These are phyloP conservation scores for Asterochloris sp. DNA, from an alignment of 139 green algal genomes.

Conservation along the genomic window DNA sequence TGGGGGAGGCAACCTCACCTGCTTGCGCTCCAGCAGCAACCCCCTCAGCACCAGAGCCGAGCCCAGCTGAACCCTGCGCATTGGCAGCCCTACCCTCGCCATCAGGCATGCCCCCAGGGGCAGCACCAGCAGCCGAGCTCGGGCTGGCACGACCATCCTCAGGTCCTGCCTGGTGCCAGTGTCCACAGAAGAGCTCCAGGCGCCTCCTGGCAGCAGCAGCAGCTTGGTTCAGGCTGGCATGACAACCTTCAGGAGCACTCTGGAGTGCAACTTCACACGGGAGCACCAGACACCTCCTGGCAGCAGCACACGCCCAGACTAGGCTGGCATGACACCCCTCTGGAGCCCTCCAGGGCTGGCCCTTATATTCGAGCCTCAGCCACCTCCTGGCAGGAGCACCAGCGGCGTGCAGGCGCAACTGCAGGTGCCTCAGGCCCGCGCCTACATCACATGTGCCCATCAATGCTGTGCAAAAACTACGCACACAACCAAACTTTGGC, in stretches of 20 bases:
- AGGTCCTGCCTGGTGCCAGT: background rate
- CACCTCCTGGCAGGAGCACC: too few relatives aligned
- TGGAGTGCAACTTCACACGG: too few relatives aligned
- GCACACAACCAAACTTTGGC: too few relatives aligned
- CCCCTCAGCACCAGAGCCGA: background rate
- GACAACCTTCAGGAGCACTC: background rate
- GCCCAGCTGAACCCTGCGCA: background rate
- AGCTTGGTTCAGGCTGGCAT: background rate
- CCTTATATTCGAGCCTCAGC: too few relatives aligned
- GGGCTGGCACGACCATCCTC: background rate
- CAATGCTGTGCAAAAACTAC: too few relatives aligned
- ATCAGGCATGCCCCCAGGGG: background rate
- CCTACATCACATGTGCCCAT: too few relatives aligned
- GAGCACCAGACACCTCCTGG: too few relatives aligned
- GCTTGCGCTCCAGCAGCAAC: background rate
- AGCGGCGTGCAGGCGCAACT: too few relatives aligned
- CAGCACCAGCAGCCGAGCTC: background rate
- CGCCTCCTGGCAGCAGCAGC: slow-evolving; percentile 10
- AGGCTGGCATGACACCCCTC: too few relatives aligned
- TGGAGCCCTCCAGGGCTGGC: too few relatives aligned
- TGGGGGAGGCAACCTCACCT: background rate
- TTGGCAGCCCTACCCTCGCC: background rate
- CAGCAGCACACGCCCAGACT: too few relatives aligned
- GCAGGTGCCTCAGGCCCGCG: too few relatives aligned
- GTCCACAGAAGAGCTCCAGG: slow-evolving; percentile 10